Conservation (phyloP, 345 rosid genomes). For the Sisymbrium irio region DNA sequence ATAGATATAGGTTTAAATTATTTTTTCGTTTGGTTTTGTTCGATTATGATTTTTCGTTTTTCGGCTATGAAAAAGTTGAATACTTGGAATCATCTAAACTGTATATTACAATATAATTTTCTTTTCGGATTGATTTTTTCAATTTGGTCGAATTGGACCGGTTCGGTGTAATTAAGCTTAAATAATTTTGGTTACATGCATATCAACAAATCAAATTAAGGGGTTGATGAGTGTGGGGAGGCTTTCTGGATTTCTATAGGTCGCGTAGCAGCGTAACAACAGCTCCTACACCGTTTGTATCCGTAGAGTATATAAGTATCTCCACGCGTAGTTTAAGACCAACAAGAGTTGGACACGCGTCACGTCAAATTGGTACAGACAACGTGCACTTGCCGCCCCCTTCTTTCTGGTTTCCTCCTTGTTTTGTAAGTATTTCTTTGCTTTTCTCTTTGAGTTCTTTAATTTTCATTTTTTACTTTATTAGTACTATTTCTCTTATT, state of each 20-base stretch:
- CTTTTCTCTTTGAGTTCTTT: not conserved
- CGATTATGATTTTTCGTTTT: too few species aligned
- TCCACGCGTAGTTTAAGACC: not conserved
- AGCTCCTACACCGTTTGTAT: not conserved
- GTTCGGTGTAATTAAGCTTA: not conserved
- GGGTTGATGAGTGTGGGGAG: not conserved
- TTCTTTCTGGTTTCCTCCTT: conserved; percentile 12
- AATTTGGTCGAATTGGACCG: not conserved
- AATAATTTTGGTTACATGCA: not conserved
- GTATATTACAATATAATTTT: too few species aligned
- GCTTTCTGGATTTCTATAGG: not conserved
- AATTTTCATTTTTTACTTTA: not conserved
- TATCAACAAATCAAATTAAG: not conserved
- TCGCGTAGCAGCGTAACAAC: conserved; percentile 11
- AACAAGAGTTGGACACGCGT: not conserved
- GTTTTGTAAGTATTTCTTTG: not conserved
- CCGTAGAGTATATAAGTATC: not conserved
- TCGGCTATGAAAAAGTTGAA: too few species aligned
- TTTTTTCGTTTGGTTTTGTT: too few species aligned
- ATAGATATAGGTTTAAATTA: too few species aligned
- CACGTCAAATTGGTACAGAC: not conserved
- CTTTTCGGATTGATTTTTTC: not conserved
- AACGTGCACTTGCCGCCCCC: conserved; percentile 22
- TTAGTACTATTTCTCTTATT: not conserved
- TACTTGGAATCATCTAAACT: too few species aligned